Evolutionary conservation across 208 protist genomes (phyloP), one percentile per base, ranked within the genome.

Genomic region (Trypanosoma vivax): DNA sequence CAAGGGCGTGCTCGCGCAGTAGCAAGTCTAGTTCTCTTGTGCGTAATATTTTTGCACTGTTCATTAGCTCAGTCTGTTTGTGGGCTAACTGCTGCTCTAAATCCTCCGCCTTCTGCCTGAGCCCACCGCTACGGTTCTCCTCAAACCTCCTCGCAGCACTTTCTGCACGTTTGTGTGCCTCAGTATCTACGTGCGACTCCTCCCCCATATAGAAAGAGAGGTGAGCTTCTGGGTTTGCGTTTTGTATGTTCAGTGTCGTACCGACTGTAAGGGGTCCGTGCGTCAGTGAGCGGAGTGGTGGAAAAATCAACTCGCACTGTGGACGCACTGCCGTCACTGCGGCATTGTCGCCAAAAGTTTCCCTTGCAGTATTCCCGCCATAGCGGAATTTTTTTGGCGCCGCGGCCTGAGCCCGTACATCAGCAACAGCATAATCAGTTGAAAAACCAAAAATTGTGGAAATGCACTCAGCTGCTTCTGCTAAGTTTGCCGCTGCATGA

Each of bases 401-500:
- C 3, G 38, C 24, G 11, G 33, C 25, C 19, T 70, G 37, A 23
- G 46, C 14, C 13, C 51, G 55, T 4, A 70, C 23, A 21, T 59
- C 64, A 13, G 64, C 55, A 1, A 50, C 29, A 16, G 58, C 39
- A 40, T 66, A 65, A 23, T 52, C 48, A n/a, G 70, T 55, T n/a
- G 49, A 33, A 35, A 79, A 75, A 6, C 82, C 77, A 75, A 92
- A 92, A 10, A 85, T 66, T 29, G 50, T 46, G 9, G 53, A 43
- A 33, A 83, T 68, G 31, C 65, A 79, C 5, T 61, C 37, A 30
- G 54, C 52, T 1, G 77, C 84, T 40, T 88, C 80, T n/a, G 65
- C 46, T 16, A 70, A 31, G 23, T 50, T 88, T 9, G 59, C 41
- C 2, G 79, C 60, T 10, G 80, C 77, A 64, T 84, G 73, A 18